Conservation (phyloP, 2,329 filamentous ascomycete genomes). For the Mariannaea elegans region DNA sequence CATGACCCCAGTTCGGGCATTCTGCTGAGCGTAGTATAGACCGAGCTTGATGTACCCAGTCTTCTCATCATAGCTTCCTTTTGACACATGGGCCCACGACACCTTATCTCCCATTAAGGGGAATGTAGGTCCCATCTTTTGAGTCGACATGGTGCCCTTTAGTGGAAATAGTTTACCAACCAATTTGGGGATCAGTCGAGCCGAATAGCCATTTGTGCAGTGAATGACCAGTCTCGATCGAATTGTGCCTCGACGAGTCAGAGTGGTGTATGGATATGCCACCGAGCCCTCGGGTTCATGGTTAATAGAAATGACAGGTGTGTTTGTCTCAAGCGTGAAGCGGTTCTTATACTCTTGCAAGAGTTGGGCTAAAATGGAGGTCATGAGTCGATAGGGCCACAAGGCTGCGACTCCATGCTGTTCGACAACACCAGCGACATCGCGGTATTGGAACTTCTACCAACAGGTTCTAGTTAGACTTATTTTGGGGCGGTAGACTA, state of each 20-base stretch:
- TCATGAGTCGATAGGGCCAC: constrained; percentile 59
- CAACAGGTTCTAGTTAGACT: background rate
- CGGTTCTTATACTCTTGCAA: constrained; percentile 38
- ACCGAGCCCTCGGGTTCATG: constrained; percentile 21
- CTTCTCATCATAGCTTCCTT: constrained; percentile 55
- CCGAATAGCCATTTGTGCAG: constrained; percentile 62
- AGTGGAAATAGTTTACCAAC: constrained; percentile 53
- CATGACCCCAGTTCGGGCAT: constrained; percentile 49
- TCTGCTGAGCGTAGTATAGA: constrained; percentile 40
- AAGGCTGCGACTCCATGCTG: constrained; percentile 54
- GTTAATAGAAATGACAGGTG: constrained; percentile 40
- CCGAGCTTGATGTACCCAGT: constrained; percentile 50
- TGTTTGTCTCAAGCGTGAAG: constrained; percentile 50
- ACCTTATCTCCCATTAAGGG: constrained; percentile 38
- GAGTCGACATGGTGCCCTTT: constrained; percentile 58
- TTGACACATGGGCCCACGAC: constrained; percentile 59
- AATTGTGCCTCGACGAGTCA: constrained; percentile 56
- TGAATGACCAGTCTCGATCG: constrained; percentile 60
- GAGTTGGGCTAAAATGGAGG: constrained; percentile 49
- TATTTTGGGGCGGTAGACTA: background rate
- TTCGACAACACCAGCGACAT: constrained; percentile 44
- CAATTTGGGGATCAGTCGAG: constrained; percentile 59
- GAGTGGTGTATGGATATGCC: constrained; percentile 48
- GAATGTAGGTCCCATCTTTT: constrained; percentile 48
- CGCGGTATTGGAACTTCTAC: constrained; percentile 17